Conservation (phyloP, 1,139 yeast genomes). For the Protomyces macrosporus region DNA sequence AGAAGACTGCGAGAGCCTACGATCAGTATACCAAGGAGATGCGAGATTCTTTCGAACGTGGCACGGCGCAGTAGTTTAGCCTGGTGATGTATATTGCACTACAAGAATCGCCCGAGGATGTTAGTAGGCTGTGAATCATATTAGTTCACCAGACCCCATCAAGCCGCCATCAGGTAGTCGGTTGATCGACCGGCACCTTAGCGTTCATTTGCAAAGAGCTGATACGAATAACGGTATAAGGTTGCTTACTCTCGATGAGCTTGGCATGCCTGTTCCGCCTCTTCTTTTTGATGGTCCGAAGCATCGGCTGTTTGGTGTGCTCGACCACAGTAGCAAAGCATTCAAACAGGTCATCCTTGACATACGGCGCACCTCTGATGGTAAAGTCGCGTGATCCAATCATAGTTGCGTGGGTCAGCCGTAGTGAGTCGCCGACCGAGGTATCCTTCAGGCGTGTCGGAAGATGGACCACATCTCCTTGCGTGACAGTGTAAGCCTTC, state of each 20-base stretch:
- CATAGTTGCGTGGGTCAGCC: constrained; percentile 67
- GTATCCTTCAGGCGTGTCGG: constrained; percentile 63
- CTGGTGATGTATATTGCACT: no score
- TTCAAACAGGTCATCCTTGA: constrained; percentile 45
- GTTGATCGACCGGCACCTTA: no score
- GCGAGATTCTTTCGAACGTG: constrained; percentile 43
- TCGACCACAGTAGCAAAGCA: constrained; percentile 78
- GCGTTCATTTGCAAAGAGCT: constrained; percentile 30
- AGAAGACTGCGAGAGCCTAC: constrained; percentile 57
- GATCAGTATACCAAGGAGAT: constrained; percentile 46
- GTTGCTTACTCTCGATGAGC: constrained; percentile 71
- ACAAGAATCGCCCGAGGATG: no score
- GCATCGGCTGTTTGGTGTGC: constrained; percentile 76
- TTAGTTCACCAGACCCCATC: no score
- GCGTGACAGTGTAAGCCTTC: constrained; percentile 81
- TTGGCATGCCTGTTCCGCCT: constrained; percentile 80
- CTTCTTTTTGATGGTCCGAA: constrained; percentile 61
- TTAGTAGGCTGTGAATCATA: no score
- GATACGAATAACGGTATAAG: constrained; percentile 73
- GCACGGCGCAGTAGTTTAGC: constrained; percentile 39
- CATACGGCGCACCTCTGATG: constrained; percentile 34
- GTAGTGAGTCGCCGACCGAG: constrained; percentile 71
- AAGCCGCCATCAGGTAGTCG: no score
- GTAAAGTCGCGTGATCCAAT: constrained; percentile 85
- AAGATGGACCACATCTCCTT: constrained; percentile 66